Conservation (phyloP, 1,284 basidiomycete genomes). For the Ceratobasidium sp. region DNA sequence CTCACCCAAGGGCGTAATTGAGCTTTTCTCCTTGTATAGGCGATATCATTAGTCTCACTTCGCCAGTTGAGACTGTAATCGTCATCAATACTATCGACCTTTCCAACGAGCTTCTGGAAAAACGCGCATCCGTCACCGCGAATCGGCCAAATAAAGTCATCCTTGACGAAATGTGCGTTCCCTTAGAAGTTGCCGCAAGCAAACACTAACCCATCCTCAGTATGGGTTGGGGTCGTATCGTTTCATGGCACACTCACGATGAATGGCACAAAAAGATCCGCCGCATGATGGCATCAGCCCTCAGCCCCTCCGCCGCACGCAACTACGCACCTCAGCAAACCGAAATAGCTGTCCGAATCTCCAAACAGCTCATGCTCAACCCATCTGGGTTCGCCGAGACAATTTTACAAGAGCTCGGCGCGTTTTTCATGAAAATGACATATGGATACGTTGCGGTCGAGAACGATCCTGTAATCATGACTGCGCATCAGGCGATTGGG, state of each 20-base stretch:
- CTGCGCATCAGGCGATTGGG: neutral
- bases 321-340: neutral
- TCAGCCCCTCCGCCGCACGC: slow-evolving; percentile 5
- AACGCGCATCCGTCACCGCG: slow-evolving; percentile 2
- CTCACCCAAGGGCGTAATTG: neutral
- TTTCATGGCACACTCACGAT: slow-evolving; percentile 3
- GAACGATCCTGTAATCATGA: neutral
- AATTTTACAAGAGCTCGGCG: neutral
- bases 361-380: neutral
- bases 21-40: neutral
- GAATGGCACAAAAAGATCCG: slow-evolving; percentile 18
- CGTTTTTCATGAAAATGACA: neutral
- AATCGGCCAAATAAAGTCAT: slow-evolving; percentile 14
- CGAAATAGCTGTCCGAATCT: neutral
- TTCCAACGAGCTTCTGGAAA: slow-evolving; percentile 10
- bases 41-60: slow-evolving; percentile 13
- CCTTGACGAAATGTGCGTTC: slow-evolving; percentile 5
- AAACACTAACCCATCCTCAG: neutral
- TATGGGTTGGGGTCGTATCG: neutral
- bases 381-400: neutral
- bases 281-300: slow-evolving; percentile 16
- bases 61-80: slow-evolving; percentile 7
- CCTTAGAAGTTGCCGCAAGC: neutral
- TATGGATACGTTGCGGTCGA: neutral
- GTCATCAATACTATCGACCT: slow-evolving; percentile 25